Evolutionary conservation across 208 protist species (phyloP), one percentile per base, ranked within the genome.

Genomic region (Blastocrithidia nonstop): DNA sequence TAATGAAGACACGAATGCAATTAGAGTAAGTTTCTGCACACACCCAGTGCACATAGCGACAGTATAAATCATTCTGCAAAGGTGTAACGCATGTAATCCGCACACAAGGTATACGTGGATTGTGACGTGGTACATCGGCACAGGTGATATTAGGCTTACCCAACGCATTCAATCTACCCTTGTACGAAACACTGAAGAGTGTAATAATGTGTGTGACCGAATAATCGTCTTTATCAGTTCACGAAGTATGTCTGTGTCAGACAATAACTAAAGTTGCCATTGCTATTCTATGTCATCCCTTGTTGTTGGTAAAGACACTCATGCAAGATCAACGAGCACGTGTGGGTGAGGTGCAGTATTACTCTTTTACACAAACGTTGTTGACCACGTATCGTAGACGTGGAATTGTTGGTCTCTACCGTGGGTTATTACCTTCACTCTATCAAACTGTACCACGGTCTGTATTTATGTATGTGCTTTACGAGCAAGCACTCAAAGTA

Each of bases 1-100:
- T 93, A 4, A 42, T 93, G 11, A 93, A 93, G 60, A 88, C 80
- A 2, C 76, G 85, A 11, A 93, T 93, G 77, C 79, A 93, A 50
- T 55, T 93, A 21, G 71, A 81, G 40, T 72, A 88, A 27, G 19
- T n/a, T n/a, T n/a, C n/a, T n/a, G 33, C 3, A 35, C 50, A 20
- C 22, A 19, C 5, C 26, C 4, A 5, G 40, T 39, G 21, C 50
- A 43, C 9, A 44, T 44, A 2, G 25, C 57, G 59, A 11, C 56
- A 77, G 49, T 86, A 75, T 45, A 39, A 24, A 6, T 76, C 68
- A 1, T 88, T 90, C 42, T 43, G 54, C 9, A 57, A 63, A 38
- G 80, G 80, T 19, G 24, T 87, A n/a, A 3, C 57, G 13, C 53
- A 77, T 61, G 70, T 66, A 1, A 43, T 88, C 11, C 63, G 59